phyloP scores from a whole-genome alignment of 2,329 filamentous ascomycete genomes.

The Exophiala xenobiotica region DNA sequence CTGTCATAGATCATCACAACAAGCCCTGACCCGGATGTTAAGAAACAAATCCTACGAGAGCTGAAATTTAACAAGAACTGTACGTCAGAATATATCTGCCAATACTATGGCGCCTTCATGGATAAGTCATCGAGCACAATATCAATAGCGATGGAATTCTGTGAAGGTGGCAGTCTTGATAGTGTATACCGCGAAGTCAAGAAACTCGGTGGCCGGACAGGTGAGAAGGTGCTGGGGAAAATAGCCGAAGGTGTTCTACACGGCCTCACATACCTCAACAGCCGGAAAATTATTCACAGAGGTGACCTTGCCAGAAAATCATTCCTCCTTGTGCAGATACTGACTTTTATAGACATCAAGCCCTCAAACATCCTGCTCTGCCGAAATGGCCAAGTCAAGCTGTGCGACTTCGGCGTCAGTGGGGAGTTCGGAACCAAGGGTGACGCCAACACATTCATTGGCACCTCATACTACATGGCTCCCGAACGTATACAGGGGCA shows the following conservation, averaged over 20 bases:
- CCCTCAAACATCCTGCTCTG: slow-evolving; percentile 95
- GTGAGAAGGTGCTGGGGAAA: slow-evolving; percentile 96
- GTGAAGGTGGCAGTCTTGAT: slow-evolving; percentile 92
- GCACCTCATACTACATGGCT: slow-evolving; percentile 99
- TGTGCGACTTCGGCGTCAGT: slow-evolving; percentile 97
- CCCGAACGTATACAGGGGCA: slow-evolving; percentile 96
- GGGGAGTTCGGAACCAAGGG: slow-evolving; percentile 98
- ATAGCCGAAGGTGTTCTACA: slow-evolving; percentile 92
- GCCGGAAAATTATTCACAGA: slow-evolving; percentile 94
- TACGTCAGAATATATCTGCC: slow-evolving; percentile 91
- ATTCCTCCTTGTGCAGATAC: slow-evolving; percentile 13
- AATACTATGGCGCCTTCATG: slow-evolving; percentile 95
- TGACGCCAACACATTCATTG: slow-evolving; percentile 98
- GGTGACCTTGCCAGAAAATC: slow-evolving; percentile 38
- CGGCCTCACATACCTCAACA: slow-evolving; percentile 91
- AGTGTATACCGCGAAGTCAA: slow-evolving; percentile 98
- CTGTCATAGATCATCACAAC: slow-evolving; percentile 82
- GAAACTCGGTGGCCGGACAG: slow-evolving; percentile 87
- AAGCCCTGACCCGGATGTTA: slow-evolving; percentile 94
- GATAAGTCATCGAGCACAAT: slow-evolving; percentile 96
- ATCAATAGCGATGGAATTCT: slow-evolving; percentile 98
- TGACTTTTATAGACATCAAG: slow-evolving; percentile 71
- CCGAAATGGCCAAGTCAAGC: slow-evolving; percentile 88
- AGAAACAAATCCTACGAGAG: slow-evolving; percentile 96
- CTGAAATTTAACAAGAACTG: slow-evolving; percentile 98